phyloP scores from a whole-genome alignment of 441 rosid genomes.

The Populus hybrid region DNA sequence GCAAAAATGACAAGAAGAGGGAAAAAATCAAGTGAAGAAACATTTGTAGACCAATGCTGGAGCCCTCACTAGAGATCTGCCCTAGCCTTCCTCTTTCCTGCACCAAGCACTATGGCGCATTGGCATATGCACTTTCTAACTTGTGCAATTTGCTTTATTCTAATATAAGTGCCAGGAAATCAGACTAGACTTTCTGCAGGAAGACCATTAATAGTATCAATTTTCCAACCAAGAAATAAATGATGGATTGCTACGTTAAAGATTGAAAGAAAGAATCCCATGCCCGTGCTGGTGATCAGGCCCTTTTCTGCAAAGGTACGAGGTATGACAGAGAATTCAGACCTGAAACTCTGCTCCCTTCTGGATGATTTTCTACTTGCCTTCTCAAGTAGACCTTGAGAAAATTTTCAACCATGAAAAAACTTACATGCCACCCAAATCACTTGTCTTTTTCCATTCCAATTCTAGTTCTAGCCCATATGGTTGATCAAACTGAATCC shows the following conservation, averaged over 20 bases:
- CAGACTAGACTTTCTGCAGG: constrained; percentile 35
- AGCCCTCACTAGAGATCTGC: constrained; percentile 33
- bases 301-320: constrained; percentile 19
- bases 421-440: constrained; percentile 20
- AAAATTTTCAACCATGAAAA: background rate
- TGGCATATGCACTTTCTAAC: constrained; percentile 19
- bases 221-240: constrained; percentile 44
- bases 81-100: constrained; percentile 37
- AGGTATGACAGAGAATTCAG: constrained; percentile 30
- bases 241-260: constrained; percentile 60
- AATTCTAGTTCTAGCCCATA: constrained; percentile 34
- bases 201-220: constrained; percentile 34
- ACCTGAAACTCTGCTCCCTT: constrained; percentile 25
- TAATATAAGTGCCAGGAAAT: constrained; percentile 26
- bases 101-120: constrained; percentile 20
- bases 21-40: constrained; percentile 21
- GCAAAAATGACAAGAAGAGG: constrained; percentile 19
- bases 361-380: constrained; percentile 27
- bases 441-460: constrained; percentile 24
- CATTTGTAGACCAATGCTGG: constrained; percentile 26
- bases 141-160: constrained; percentile 31
- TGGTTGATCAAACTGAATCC: constrained; percentile 48
- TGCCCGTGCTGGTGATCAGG: constrained; percentile 32
- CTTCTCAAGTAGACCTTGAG: constrained; percentile 27
- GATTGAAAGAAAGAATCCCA: constrained; percentile 61